phyloP scores from a whole-genome alignment of 2,329 filamentous ascomycete genomes.

The Exophiala alcalophila region DNA sequence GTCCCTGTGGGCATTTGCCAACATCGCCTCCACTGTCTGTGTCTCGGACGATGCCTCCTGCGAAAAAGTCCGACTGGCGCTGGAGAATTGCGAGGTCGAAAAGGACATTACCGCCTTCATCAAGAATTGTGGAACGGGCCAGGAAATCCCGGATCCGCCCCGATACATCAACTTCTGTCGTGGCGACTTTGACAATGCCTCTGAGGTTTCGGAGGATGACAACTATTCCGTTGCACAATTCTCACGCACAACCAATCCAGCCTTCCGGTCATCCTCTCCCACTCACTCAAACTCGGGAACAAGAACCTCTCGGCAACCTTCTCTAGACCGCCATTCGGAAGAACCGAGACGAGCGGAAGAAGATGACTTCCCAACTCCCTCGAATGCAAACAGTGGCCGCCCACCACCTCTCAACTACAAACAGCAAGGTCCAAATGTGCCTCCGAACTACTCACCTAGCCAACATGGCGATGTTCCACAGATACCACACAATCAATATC shows the following conservation, averaged over 20 bases:
- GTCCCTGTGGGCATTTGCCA: constrained; percentile 96
- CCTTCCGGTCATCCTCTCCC: constrained; percentile 91
- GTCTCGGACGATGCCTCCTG: constrained; percentile 96
- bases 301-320: constrained; percentile 14
- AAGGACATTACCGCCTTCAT: constrained; percentile 92
- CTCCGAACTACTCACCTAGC: constrained; percentile 52
- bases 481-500: constrained; percentile 89
- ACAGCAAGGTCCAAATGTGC: constrained; percentile 31
- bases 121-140: constrained; percentile 80
- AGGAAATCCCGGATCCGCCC: constrained; percentile 94
- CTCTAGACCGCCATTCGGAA: constrained; percentile 22
- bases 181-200: constrained; percentile 78
- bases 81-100: constrained; percentile 95
- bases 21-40: constrained; percentile 94
- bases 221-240: constrained; percentile 95
- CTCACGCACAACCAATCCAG: constrained; percentile 89
- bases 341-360: constrained; percentile 21
- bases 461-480: constrained; percentile 64
- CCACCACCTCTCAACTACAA: constrained; percentile 30
- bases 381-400: constrained; percentile 28
- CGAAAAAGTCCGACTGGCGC: constrained; percentile 88
- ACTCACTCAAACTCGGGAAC: constrained; percentile 83
- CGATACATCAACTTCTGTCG: constrained; percentile 99
- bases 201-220: constrained; percentile 84
- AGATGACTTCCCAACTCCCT: constrained; percentile 23